A percentile compares a stretch with the other conserved stretches of the same genome.
phyloP scores from a whole-genome alignment of 768 basidiomycete species.

The Lyophyllum atratum region DNA sequence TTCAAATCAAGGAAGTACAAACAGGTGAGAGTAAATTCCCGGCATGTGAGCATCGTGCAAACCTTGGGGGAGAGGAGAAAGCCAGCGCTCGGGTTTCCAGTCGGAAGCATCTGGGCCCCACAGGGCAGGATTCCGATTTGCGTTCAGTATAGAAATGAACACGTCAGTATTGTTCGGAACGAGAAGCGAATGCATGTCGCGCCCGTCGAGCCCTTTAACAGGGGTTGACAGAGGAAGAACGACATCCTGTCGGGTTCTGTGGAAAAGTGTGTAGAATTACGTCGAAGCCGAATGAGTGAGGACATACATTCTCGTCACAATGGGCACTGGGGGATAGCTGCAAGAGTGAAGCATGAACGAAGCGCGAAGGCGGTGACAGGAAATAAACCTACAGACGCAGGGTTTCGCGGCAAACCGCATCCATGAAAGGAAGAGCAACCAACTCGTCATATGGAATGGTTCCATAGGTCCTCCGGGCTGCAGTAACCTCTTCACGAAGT shows the following conservation, averaged over 20 bases:
- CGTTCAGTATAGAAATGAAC: neutral
- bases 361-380: neutral
- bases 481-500: conserved; percentile 29
- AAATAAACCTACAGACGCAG: conserved; percentile 28
- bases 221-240: neutral
- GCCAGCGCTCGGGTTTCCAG: conserved; percentile 45
- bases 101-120: conserved; percentile 44
- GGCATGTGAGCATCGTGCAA: conserved; percentile 23
- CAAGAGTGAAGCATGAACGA: neutral
- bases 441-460: conserved; percentile 29
- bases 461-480: conserved; percentile 1
- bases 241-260: neutral
- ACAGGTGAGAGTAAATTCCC: conserved; percentile 27
- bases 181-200: neutral
- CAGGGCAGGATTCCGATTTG: conserved; percentile 23
- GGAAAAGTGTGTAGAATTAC: neutral
- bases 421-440: conserved; percentile 30
- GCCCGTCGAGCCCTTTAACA: conserved; percentile 2
- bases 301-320: conserved; percentile 16
- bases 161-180: neutral
- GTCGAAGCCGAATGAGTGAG: too few species aligned
- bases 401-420: conserved; percentile 37
- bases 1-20: neutral
- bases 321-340: conserved; percentile 23
- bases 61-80: conserved; percentile 28